Percentiles rank a stretch among this genome's conserved stretches.
These are phyloP conservation scores for Helminthosporium solani DNA, from an alignment of 2,329 filamentous ascomycete genomes.

Conservation along the genomic window DNA sequence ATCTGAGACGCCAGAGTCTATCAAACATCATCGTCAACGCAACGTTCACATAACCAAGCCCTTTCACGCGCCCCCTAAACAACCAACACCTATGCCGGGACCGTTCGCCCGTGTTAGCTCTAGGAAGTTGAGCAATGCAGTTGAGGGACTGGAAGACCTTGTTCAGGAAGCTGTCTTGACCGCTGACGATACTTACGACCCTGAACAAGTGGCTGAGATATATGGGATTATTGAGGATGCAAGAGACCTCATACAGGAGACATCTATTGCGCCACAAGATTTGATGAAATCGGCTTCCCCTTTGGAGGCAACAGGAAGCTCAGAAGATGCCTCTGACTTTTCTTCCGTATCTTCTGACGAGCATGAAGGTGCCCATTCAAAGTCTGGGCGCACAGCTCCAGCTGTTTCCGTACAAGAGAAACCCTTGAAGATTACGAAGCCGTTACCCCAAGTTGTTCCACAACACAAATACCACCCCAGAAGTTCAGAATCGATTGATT, in stretches of 20 bases:
- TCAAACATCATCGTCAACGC: conserved; percentile 7
- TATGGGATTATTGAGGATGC: conserved; percentile 45
- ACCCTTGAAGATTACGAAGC: neutral
- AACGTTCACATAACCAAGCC: conserved; percentile 10
- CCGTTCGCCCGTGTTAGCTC: conserved; percentile 21
- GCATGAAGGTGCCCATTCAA: neutral
- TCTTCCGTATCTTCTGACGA: conserved; percentile 4
- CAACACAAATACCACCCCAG: conserved; percentile 11
- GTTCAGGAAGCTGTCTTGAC: conserved; percentile 45
- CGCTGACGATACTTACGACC: conserved; percentile 36
- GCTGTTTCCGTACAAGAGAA: conserved; percentile 1
- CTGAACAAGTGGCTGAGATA: conserved; percentile 39
- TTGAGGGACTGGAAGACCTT: conserved; percentile 45
- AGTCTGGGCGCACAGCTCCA: neutral
- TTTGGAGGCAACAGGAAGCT: conserved; percentile 14
- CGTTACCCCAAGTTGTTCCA: conserved; percentile 2
- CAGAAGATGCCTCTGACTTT: conserved; percentile 12
- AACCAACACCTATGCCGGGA: conserved; percentile 21
- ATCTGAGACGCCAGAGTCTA: conserved; percentile 18
- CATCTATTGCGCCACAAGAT: conserved; percentile 21
- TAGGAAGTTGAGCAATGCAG: conserved; percentile 31
- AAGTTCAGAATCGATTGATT: conserved; percentile 26
- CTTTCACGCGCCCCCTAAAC: conserved; percentile 22
- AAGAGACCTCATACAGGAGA: conserved; percentile 36
- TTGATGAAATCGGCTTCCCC: conserved; percentile 26